A percentile compares a stretch with the other conserved stretches of the same genome.
phyloP scores from a whole-genome alignment of 805 yeast genomes.

The Ogataea chonburiensis region DNA sequence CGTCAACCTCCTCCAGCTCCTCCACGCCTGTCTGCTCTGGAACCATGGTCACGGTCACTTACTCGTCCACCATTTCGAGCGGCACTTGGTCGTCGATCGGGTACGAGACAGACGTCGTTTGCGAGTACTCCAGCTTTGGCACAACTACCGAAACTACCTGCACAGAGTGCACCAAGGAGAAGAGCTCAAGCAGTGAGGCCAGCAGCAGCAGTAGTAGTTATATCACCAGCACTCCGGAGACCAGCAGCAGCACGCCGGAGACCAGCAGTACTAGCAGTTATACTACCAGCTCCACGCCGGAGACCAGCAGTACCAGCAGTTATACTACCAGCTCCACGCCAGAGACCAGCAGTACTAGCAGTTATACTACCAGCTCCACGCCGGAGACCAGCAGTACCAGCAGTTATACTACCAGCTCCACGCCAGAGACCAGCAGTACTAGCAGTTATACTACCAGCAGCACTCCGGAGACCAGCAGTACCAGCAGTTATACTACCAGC shows the following conservation, averaged over 20 bases:
- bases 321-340: neutral
- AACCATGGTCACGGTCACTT: neutral
- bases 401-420: neutral
- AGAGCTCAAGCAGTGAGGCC: slow-evolving; percentile 1
- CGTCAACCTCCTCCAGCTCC: slow-evolving; percentile 4
- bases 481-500: neutral
- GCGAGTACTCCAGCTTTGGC: slow-evolving; percentile 3
- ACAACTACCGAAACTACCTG: slow-evolving; percentile 12
- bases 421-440: neutral
- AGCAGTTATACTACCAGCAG: neutral
- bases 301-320: slow-evolving; percentile 2
- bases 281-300: slow-evolving; percentile 2
- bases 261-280: slow-evolving; percentile 1
- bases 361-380: neutral
- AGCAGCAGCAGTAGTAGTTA: slow-evolving; percentile 1
- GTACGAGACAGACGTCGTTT: slow-evolving; percentile 2
- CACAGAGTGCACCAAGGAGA: slow-evolving; percentile 7
- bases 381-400: neutral
- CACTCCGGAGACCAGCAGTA: slow-evolving; percentile 2
- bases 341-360: neutral
- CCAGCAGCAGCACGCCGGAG: neutral
- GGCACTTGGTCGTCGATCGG: slow-evolving; percentile 2
- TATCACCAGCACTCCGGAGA: no score
- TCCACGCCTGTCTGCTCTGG: slow-evolving; percentile 7
- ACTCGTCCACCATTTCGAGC: slow-evolving; percentile 4